These are phyloP conservation scores for Aspergillus sp. DNA, from an alignment of 2,329 filamentous ascomycete species.

Conservation along the genomic window DNA sequence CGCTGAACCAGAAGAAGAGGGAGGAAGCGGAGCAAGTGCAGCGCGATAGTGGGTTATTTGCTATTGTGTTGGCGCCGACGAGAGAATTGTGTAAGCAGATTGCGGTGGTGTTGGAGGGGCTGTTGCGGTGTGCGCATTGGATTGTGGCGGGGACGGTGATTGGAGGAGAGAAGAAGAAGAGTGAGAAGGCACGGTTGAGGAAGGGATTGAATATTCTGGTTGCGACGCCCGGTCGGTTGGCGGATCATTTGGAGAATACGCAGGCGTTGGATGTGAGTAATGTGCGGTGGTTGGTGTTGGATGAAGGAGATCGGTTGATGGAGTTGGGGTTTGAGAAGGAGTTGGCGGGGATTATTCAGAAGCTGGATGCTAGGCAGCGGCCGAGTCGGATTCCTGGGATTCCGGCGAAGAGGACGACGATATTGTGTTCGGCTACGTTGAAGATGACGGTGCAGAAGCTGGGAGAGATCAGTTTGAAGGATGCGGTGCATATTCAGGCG, in stretches of 20 bases:
- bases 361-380: slow-evolving; percentile 68
- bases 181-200: slow-evolving; percentile 87
- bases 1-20: slow-evolving; percentile 35
- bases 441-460: slow-evolving; percentile 95
- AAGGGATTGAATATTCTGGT: slow-evolving; percentile 96
- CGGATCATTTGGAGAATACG: slow-evolving; percentile 90
- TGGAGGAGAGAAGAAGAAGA: slow-evolving; percentile 71
- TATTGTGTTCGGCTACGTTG: slow-evolving; percentile 95
- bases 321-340: slow-evolving; percentile 96
- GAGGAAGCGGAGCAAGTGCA: slow-evolving; percentile 55
- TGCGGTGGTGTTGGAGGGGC: slow-evolving; percentile 76
- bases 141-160: slow-evolving; percentile 86
- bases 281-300: slow-evolving; percentile 89
- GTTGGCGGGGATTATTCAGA: slow-evolving; percentile 79
- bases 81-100: slow-evolving; percentile 95
- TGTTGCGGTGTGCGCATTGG: slow-evolving; percentile 89
- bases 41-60: slow-evolving; percentile 86
- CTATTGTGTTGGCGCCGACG: slow-evolving; percentile 90
- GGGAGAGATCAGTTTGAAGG: slow-evolving; percentile 91
- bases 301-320: slow-evolving; percentile 98
- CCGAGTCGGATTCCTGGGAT: slow-evolving; percentile 64
- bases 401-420: slow-evolving; percentile 75
- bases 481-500: slow-evolving; percentile 82
- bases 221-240: slow-evolving; percentile 86
- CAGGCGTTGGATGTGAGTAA: slow-evolving; percentile 83